A percentile compares a stretch with the other conserved stretches of the same genome.
Conservation (phyloP, 2,329 filamentous ascomycete genomes). For the Cercospora sesami region DNA sequence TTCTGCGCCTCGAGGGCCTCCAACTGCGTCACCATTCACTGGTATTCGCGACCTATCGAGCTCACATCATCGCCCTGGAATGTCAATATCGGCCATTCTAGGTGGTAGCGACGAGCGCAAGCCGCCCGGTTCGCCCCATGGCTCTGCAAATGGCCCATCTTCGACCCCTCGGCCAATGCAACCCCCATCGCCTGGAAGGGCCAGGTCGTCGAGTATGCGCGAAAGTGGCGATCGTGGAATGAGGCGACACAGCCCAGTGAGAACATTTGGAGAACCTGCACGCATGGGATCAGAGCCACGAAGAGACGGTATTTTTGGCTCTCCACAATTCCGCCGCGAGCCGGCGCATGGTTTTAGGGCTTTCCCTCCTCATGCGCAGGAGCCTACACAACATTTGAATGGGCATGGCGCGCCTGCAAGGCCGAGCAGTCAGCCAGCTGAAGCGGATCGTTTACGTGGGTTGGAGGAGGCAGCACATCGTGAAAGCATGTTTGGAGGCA, state of each 20-base stretch:
- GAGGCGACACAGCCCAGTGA: conserved; percentile 32
- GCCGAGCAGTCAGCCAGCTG: conserved; percentile 41
- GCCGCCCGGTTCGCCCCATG: conserved; percentile 38
- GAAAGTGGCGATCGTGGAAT: conserved; percentile 32
- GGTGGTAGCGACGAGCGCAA: conserved; percentile 46
- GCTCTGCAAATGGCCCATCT: conserved; percentile 31
- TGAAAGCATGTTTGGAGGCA: conserved; percentile 28
- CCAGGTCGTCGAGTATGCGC: conserved; percentile 41
- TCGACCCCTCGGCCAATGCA: conserved; percentile 47
- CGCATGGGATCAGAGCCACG: conserved; percentile 32
- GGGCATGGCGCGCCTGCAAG: conserved; percentile 30
- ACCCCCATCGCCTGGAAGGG: conserved; percentile 48
- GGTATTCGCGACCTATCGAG: conserved; percentile 58
- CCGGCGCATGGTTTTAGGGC: conserved; percentile 37
- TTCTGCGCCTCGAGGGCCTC: conserved; percentile 45
- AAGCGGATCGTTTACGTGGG: conserved; percentile 24
- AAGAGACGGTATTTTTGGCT: conserved; percentile 36
- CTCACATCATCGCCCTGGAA: conserved; percentile 60
- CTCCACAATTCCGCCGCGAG: conserved; percentile 37
- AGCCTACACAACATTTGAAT: conserved; percentile 29
- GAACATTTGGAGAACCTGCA: conserved; percentile 32
- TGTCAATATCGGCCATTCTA: conserved; percentile 74
- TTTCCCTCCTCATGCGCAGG: conserved; percentile 30
- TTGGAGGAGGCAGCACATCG: conserved; percentile 31
- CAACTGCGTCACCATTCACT: conserved; percentile 49